Conservation (phyloP, 352 stramenopile genomes). For the Phytophthora sp. region DNA sequence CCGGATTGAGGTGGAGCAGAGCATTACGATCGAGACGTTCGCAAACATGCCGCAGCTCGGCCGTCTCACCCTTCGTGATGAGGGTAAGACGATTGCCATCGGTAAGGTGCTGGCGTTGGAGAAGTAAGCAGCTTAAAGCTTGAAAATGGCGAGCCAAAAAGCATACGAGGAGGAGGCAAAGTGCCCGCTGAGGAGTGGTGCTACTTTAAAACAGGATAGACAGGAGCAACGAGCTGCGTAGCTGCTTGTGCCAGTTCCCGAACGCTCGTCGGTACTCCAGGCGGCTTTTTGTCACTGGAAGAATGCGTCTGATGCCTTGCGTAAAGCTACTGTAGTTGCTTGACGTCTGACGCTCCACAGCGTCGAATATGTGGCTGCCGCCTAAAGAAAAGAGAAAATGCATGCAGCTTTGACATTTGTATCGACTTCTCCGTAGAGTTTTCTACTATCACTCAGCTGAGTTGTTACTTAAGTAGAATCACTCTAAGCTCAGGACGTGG, state of each 20-base stretch:
- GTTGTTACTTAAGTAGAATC: conserved; percentile 2
- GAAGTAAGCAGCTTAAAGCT: conserved; percentile 49
- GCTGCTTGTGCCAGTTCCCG: neutral
- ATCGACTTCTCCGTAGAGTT: neutral
- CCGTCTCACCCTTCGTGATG: conserved; percentile 97
- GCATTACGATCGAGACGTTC: conserved; percentile 96
- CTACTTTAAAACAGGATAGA: conserved; percentile 12
- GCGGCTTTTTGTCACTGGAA: conserved; percentile 4
- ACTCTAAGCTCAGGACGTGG: conserved; percentile 16
- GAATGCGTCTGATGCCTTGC: neutral
- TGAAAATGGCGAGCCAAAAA: neutral
- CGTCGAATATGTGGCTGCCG: neutral
- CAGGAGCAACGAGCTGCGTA: conserved; percentile 10
- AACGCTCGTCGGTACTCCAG: neutral
- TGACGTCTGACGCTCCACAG: neutral
- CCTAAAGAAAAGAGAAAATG: conserved; percentile 6
- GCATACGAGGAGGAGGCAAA: neutral
- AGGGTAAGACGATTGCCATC: conserved; percentile 99
- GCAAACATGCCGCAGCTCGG: conserved; percentile 96
- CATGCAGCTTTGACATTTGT: conserved; percentile 23
- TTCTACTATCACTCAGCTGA: conserved; percentile 6
- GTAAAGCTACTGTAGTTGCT: conserved; percentile 4
- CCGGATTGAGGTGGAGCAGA: conserved; percentile 93
- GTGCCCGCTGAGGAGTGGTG: neutral
- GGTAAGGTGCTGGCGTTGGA: conserved; percentile 96